phyloP scores from a whole-genome alignment of 78 protist species.

The Trichosphaerium sp. region DNA sequence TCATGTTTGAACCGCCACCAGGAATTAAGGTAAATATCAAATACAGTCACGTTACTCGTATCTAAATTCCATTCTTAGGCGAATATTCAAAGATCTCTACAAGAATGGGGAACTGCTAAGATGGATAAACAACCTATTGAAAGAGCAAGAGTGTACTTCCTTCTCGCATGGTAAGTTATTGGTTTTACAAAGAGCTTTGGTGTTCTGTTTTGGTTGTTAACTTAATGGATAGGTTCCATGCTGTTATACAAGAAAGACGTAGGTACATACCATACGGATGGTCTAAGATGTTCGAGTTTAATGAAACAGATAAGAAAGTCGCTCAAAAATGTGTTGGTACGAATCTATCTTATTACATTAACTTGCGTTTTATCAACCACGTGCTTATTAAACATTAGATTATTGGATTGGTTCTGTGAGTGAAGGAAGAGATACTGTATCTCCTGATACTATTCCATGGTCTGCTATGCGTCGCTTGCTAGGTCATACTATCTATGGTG shows the following conservation, averaged over 20 bases:
- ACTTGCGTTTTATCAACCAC: too few species aligned
- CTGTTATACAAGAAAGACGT: constrained; percentile 79
- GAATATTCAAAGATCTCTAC: too few species aligned
- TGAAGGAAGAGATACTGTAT: constrained; percentile 26
- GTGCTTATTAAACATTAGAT: constrained; percentile 78
- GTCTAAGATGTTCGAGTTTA: constrained; percentile 85
- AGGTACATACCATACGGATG: constrained; percentile 92
- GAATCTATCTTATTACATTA: too few species aligned
- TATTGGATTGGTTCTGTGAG: constrained; percentile 72
- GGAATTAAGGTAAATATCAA: constrained; percentile 76
- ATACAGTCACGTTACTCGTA: constrained; percentile 49
- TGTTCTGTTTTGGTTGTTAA: too few species aligned
- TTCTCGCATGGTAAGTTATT: too few species aligned
- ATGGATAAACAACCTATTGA: constrained; percentile 43
- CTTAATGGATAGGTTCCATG: too few species aligned
- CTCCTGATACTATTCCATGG: constrained; percentile 78
- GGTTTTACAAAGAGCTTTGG: too few species aligned
- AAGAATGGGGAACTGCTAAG: not conserved
- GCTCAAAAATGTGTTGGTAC: too few species aligned
- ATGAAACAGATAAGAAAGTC: constrained; percentile 86
- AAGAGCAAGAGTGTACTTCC: constrained; percentile 80
- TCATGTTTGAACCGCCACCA: constrained; percentile 89
- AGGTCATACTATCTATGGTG: constrained; percentile 67
- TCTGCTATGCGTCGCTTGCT: constrained; percentile 62
- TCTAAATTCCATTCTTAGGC: constrained; percentile 1